Evolutionary conservation across 345 rosid species (phyloP), one percentile per base, ranked within the genome.

Genomic region (Melaleuca alternifolia): DNA sequence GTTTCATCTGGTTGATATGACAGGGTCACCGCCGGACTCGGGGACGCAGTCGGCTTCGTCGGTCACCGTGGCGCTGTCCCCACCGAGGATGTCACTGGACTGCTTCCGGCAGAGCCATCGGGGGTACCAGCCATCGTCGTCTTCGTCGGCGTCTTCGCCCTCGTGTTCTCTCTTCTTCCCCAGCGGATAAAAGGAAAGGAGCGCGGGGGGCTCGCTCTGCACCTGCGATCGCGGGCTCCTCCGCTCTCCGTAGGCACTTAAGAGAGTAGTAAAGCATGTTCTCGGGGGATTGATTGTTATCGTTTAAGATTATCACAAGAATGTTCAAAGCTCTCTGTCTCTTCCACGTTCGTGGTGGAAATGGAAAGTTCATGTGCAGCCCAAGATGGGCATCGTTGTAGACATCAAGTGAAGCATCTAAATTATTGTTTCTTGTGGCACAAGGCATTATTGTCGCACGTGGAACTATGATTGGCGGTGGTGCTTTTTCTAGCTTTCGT

Each of bases 51-150:
- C 96, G 6, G 87, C 95, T 5, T 91, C 97, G 6, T 91, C 95
- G 7, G 94, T 93, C 89, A 95, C 95, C 5, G 90, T 90, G 65
- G 91, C 95, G 0, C 54, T 93, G 51, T 94, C 97, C 5, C 96
- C 98, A 4, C 95, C 99, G 5, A 88, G 94, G 65, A 96, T 95
- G 87, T 91, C 94, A 15, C 85, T 96, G 93, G 99, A 97, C 85
- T 93, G 95, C 87, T 97, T 94, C 94, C 90, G 93, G 93, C 95
- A 91, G 88, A 92, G 92, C 82, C 87, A 93, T 20, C 93, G 90
- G 11, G 77, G 79, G 44, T 76, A 53, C 85, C 89, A 93, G 54
- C 92, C 91, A 15, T 51, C 65, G 6, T 82, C 77, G 76, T 84
- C 86, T 11, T 90, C 92, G 44, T 91, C 96, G 3, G 92, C 97